Conservation (phyloP, 805 yeast species). For the Ogataea saltuana region DNA sequence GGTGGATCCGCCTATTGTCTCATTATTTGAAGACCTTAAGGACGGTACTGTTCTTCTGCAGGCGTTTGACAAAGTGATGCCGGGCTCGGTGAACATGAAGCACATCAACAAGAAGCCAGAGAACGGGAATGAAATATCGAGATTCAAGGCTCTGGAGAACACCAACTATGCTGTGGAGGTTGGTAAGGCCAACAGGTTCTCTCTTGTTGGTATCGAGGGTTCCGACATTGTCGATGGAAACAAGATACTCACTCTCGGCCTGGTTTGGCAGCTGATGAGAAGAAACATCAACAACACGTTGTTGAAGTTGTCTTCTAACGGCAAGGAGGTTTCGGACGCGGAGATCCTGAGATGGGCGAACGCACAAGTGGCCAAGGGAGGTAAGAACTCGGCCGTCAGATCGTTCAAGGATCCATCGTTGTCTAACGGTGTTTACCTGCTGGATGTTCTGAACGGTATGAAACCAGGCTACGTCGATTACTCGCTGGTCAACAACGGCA, state of each 20-base stretch:
- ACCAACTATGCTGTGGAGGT: conserved; percentile 98
- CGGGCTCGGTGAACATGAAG: conserved; percentile 80
- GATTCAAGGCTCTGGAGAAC: conserved; percentile 95
- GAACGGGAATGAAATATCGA: conserved; percentile 70
- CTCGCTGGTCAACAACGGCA: conserved; percentile 80
- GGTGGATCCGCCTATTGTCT: conserved; percentile 91
- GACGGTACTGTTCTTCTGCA: conserved; percentile 88
- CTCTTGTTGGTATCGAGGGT: conserved; percentile 97
- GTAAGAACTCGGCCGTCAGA: conserved; percentile 69
- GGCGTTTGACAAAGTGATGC: conserved; percentile 94
- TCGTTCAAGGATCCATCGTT: conserved; percentile 83
- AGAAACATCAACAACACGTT: conserved; percentile 88
- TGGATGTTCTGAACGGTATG: conserved; percentile 88
- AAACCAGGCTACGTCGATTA: conserved; percentile 98
- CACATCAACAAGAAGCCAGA: conserved; percentile 84
- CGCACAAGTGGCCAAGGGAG: conserved; percentile 80
- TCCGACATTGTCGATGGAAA: conserved; percentile 95
- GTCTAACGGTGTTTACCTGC: conserved; percentile 74
- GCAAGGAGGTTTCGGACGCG: conserved; percentile 74
- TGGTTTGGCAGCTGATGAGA: conserved; percentile 99
- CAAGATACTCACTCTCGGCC: conserved; percentile 82
- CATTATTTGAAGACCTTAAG: conserved; percentile 89
- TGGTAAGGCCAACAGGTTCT: conserved; percentile 89
- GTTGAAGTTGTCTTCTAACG: conserved; percentile 66
- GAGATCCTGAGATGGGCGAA: conserved; percentile 96